phyloP scores from a whole-genome alignment of 768 basidiomycete genomes.

The Lentinula guzmanii region DNA sequence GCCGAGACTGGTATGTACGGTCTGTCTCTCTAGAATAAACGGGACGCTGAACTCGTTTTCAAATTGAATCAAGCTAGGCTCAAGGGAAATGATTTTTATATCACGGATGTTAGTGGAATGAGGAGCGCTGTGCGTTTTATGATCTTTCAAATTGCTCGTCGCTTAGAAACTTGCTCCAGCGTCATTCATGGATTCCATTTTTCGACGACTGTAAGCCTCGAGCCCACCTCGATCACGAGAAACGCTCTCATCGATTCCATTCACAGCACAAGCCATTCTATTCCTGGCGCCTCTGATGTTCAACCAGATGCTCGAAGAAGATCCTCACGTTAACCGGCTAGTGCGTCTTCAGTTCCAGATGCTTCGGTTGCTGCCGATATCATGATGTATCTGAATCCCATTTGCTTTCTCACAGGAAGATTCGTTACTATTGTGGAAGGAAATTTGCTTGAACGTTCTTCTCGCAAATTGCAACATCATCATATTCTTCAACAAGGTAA shows the following conservation, averaged over 20 bases:
- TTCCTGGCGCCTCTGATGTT: constrained; percentile 77
- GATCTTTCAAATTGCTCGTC: background rate
- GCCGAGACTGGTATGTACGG: constrained; percentile 45
- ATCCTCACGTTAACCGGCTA: constrained; percentile 57
- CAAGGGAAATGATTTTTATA: constrained; percentile 52
- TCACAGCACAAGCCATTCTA: constrained; percentile 65
- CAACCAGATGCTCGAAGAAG: constrained; percentile 69
- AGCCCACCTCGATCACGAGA: background rate
- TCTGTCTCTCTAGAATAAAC: background rate
- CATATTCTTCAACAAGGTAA: constrained; percentile 71
- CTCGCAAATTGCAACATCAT: constrained; percentile 60
- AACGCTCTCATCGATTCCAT: background rate
- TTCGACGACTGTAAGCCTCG: constrained; percentile 57
- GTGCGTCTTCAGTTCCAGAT: constrained; percentile 23
- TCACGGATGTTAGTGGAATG: constrained; percentile 67
- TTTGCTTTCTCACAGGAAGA: constrained; percentile 47
- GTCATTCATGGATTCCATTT: constrained; percentile 68
- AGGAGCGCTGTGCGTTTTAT: constrained; percentile 35
- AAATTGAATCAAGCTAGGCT: constrained; percentile 13
- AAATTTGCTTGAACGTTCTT: constrained; percentile 59
- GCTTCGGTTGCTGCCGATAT: background rate
- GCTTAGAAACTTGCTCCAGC: constrained; percentile 21
- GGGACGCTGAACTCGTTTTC: background rate
- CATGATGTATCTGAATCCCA: background rate
- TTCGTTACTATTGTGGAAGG: constrained; percentile 66